phyloP scores from a whole-genome alignment of 176 grass and related monocot species.

The Aegilops tauschii region DNA sequence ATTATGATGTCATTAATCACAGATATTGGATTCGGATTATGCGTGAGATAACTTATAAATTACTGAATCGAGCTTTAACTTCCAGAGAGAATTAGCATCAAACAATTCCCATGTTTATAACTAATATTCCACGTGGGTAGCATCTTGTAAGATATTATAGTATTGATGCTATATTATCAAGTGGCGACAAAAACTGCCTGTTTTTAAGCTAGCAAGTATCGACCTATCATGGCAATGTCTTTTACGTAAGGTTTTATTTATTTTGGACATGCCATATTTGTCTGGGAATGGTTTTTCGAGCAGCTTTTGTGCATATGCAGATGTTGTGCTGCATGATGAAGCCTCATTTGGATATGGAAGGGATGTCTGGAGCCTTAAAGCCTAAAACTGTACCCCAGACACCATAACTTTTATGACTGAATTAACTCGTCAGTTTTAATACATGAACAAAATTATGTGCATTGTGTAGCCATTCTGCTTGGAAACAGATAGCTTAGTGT shows the following conservation, averaged over 20 bases:
- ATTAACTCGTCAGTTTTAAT: neutral
- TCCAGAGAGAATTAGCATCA: neutral
- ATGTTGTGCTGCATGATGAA: neutral
- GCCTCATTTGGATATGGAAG: neutral
- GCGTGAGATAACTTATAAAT: neutral
- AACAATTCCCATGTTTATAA: neutral
- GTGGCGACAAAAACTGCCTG: neutral
- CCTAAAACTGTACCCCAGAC: neutral
- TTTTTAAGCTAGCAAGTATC: neutral
- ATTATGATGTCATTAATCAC: neutral
- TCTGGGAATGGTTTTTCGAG: neutral
- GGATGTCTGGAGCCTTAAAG: neutral
- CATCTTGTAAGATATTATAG: constrained; percentile 1
- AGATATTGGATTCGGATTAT: neutral
- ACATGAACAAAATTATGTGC: neutral
- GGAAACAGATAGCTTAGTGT: neutral
- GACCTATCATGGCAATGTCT: neutral
- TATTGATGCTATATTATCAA: neutral
- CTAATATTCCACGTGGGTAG: neutral
- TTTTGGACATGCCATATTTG: neutral
- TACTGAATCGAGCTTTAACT: neutral
- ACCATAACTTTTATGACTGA: neutral
- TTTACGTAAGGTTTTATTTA: neutral
- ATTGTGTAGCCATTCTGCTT: neutral
- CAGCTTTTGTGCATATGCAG: neutral